phyloP scores from a whole-genome alignment of 768 basidiomycete species.

The Pulveroboletus sp. region DNA sequence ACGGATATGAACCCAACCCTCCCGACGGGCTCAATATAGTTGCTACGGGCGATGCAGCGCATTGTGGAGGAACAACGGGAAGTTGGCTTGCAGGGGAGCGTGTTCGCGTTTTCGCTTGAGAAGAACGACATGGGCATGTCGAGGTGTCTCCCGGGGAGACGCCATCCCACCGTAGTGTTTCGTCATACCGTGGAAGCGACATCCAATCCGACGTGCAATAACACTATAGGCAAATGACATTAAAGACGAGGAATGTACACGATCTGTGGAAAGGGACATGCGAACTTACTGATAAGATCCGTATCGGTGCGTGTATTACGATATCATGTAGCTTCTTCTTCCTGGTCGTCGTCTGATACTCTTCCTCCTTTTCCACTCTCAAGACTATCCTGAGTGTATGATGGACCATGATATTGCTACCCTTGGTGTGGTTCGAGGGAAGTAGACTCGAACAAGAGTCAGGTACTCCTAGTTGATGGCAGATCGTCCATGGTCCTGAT shows the following conservation, averaged over 20 bases:
- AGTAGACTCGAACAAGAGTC: conserved; percentile 54
- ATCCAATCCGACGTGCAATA: conserved; percentile 78
- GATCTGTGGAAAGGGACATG: background rate
- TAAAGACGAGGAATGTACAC: background rate
- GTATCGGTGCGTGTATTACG: conserved; percentile 77
- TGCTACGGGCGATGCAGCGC: conserved; percentile 31
- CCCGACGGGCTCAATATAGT: conserved; percentile 26
- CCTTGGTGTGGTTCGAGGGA: conserved; percentile 61
- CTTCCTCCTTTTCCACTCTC: conserved; percentile 75
- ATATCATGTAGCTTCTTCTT: conserved; percentile 84
- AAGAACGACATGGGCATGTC: conserved; percentile 43
- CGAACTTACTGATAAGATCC: conserved; percentile 75
- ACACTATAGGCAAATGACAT: conserved; percentile 43
- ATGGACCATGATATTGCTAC: conserved; percentile 64
- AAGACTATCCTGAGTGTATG: conserved; percentile 82
- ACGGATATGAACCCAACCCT: background rate
- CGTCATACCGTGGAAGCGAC: conserved; percentile 70
- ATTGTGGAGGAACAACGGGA: conserved; percentile 16
- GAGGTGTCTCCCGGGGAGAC: conserved; percentile 5
- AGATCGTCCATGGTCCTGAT: conserved; percentile 85
- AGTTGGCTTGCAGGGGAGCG: background rate
- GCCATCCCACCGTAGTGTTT: conserved; percentile 20
- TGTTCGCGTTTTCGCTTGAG: conserved; percentile 11
- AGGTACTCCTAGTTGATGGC: conserved; percentile 65
- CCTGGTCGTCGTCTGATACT: conserved; percentile 56